Evolutionary conservation across 2,329 filamentous ascomycete species (phyloP), one percentile per base, ranked within the genome.

Genomic region (Thermomyces lanuginosus): DNA sequence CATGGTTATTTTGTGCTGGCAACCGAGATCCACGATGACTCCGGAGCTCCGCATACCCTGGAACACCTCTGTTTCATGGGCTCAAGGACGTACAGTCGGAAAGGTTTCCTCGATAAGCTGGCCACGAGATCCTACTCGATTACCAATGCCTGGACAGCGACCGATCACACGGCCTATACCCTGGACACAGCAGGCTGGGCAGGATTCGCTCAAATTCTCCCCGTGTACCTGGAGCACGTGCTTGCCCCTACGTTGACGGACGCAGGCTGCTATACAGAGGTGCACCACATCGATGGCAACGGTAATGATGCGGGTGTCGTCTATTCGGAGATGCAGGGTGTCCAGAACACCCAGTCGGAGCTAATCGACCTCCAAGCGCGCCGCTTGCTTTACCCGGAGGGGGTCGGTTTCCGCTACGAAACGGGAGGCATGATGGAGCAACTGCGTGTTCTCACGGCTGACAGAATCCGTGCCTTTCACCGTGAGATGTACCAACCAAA

Each of bases 371-470:
- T 93, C 31, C 69, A 71, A 37, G 76, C 81, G 27, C 75, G 80
- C 21, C 72, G 80, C 2, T 60, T 89, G 22, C 61, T 92, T 18
- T 98, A 95, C 42, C 84, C 84, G 0, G 72, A 89, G 49, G 77
- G 80, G 24, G 72, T 91, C 29, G 89, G 89, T 2, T 98, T 93
- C 48, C 75, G 86, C 32, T 95, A 93, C 41, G 89, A 98, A 55
- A 98, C 89, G n/a, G 89, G 89, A 8, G 89, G 89, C 8, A 82
- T 93, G 76, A 91, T 91, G 60, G 81, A 92, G 42, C 77, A 83
- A 17, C 64, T 98, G 26, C 74, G 89, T 21, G 72, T 83, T 3
- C 60, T 98, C 24, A 89, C 82, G 0, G 73, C 83, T 2, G 78
- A 93, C 27, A 74, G 83, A 20, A 98, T 98, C 38, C 75, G 89